A percentile compares a stretch with the other conserved stretches of the same genome.
Evolutionary conservation across 495 filamentous ascomycete genomes (phyloP).

Genomic region (Xanthoparmelia taractica): DNA sequence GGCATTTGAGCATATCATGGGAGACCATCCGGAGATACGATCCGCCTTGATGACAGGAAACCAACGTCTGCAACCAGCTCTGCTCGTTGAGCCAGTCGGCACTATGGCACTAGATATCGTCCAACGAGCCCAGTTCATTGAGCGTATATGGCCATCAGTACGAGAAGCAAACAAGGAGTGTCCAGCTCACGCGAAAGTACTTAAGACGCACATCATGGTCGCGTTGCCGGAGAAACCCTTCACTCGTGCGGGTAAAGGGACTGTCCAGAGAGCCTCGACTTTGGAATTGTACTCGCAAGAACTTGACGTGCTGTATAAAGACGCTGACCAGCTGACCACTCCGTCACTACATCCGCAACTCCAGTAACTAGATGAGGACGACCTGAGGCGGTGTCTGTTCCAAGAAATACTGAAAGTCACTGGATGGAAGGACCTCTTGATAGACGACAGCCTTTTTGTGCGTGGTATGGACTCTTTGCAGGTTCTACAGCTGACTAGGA

Average conservation of each 20-base stretch:
- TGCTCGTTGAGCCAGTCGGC: constrained; percentile 42
- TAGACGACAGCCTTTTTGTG: no score
- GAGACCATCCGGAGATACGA: constrained; percentile 38
- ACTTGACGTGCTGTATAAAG: no score
- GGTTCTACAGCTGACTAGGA: no score
- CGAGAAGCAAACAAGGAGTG: constrained; percentile 41
- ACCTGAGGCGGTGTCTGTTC: no score
- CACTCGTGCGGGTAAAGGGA: neutral
- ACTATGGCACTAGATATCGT: neutral
- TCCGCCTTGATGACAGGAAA: constrained; percentile 44
- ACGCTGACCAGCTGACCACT: no score
- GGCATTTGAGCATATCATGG: constrained; percentile 24
- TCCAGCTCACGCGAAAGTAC: constrained; percentile 34
- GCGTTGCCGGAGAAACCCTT: neutral
- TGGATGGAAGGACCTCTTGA: no score
- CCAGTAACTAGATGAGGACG: no score
- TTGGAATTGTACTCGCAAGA: neutral
- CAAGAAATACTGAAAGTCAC: no score
- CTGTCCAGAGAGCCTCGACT: neutral
- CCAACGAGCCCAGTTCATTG: constrained; percentile 17
- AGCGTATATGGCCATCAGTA: constrained; percentile 30
- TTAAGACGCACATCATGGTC: constrained; percentile 13
- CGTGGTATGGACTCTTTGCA: no score
- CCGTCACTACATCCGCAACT: no score
- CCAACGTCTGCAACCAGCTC: constrained; percentile 41